phyloP scores from a whole-genome alignment of 1,139 yeast species.

The Pichia sp. region DNA sequence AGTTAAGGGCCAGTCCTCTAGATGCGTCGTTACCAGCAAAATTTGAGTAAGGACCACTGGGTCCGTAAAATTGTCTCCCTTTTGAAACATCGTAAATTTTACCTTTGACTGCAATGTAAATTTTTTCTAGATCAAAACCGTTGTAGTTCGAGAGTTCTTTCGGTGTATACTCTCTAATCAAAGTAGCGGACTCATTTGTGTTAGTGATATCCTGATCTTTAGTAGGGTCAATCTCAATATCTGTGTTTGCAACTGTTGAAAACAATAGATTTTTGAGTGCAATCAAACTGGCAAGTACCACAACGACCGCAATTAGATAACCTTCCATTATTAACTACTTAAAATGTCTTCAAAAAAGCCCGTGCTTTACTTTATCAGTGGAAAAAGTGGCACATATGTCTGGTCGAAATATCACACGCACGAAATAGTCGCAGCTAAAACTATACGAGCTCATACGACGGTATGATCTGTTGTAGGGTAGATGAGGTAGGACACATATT shows the following conservation, averaged over 20 bases:
- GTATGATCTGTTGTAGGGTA: too few species aligned
- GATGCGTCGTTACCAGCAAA: constrained; percentile 98
- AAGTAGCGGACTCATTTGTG: constrained; percentile 44
- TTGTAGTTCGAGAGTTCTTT: constrained; percentile 62
- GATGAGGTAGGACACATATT: too few species aligned
- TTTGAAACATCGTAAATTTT: constrained; percentile 77
- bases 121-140: constrained; percentile 70
- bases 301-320: constrained; percentile 9
- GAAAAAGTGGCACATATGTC: too few species aligned
- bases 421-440: too few species aligned
- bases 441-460: too few species aligned
- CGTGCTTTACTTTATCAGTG: too few species aligned
- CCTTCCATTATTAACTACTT: constrained; percentile 8
- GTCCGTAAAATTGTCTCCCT: constrained; percentile 88
- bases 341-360: too few species aligned
- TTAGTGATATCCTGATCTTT: constrained; percentile 5
- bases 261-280: constrained; percentile 12
- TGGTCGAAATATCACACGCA: too few species aligned
- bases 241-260: constrained; percentile 11
- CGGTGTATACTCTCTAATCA: constrained; percentile 80
- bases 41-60: constrained; percentile 91
- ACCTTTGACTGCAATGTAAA: constrained; percentile 78
- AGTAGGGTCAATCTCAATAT: constrained; percentile 14
- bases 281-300: constrained; percentile 7
- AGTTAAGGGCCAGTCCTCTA: constrained; percentile 84